Base-by-base conservation (phyloP, 345 rosid genomes). In the Kernera saxatilis region DNA sequence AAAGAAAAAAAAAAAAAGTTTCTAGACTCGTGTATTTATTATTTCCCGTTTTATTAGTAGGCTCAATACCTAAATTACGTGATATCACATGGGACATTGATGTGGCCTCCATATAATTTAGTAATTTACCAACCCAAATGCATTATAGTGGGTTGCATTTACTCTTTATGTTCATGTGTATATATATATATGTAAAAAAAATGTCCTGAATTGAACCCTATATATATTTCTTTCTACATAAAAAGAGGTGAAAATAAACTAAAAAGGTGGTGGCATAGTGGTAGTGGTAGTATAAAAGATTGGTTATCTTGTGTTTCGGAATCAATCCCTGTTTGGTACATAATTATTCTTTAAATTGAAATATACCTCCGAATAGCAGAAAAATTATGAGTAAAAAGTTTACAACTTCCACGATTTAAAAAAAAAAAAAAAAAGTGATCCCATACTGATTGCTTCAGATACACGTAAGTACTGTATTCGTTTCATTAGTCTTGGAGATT, bases 61-160 rank as follows among this genome's bases (percentile, higher is more conserved):
- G 19, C 64, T 64, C 70, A 53, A 64, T 44, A 43, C 64, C 49
- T 43, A 63, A 63, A 52, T 56, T 30, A 52, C 32, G 49, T 25
- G 40, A 72, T 64, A 54, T 40, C 64, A 72, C 77, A 18, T 64
- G 77, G 76, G 63, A 35, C 77, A 64, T 72, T 72, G 55, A 72
- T 72, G 76, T 61, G 19, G 70, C 76, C 76, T 62, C 55, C 70
- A 72, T 72, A 25, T 72, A 64, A 53, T 72, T n/a, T 62, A 72
- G 17, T 72, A 64, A 53, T 72, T n/a, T 62, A 72, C 76, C 76
- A 60, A 63, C 64, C 35, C 56, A 63, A 32, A 53, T 23, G 30
- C 54, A 32, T 23, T 44, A 54, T 46, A 33, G 46, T 53, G 56
- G 23, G 22, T 44, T 64, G 70, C 57, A 72, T 54, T 54, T 53